Conservation (phyloP, 1,284 basidiomycete genomes). For the Ustilago tritici region DNA sequence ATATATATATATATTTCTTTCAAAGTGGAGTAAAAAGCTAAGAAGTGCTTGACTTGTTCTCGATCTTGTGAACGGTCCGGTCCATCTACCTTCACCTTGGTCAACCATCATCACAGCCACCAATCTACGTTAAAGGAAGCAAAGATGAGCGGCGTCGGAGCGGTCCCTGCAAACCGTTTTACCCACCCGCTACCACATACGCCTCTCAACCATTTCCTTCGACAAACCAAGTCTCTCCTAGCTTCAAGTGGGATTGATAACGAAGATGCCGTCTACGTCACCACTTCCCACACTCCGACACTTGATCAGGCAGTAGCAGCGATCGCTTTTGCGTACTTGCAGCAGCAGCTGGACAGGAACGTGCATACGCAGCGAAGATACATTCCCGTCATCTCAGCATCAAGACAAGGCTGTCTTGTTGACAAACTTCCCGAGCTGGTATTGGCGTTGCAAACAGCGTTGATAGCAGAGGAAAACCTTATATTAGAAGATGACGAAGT, state of each 20-base stretch:
- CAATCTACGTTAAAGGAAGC: background rate
- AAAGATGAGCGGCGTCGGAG: slow-evolving; percentile 32
- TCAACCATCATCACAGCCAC: background rate
- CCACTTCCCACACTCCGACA: slow-evolving; percentile 25
- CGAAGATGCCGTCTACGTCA: slow-evolving; percentile 48
- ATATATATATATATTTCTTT: background rate
- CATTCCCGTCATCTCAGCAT: slow-evolving; percentile 33
- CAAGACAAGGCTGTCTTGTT: slow-evolving; percentile 9
- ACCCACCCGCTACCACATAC: slow-evolving; percentile 41
- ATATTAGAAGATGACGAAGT: slow-evolving; percentile 47
- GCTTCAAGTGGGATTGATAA: slow-evolving; percentile 43
- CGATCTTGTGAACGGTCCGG: background rate
- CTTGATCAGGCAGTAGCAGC: slow-evolving; percentile 44
- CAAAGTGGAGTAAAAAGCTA: slow-evolving; percentile 11
- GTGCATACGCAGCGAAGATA: slow-evolving; percentile 37
- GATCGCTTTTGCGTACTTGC: slow-evolving; percentile 30
- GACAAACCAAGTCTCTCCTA: slow-evolving; percentile 39
- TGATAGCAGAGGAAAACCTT: slow-evolving; percentile 33
- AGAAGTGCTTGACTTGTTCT: background rate
- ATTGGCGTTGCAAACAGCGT: slow-evolving; percentile 37
- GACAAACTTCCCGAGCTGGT: slow-evolving; percentile 21
- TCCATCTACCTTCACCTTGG: background rate
- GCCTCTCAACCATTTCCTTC: slow-evolving; percentile 46
- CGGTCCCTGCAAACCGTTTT: slow-evolving; percentile 31
- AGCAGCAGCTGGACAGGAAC: slow-evolving; percentile 25